Conservation (phyloP, 1,139 yeast genomes). For the Pichia sp. region DNA sequence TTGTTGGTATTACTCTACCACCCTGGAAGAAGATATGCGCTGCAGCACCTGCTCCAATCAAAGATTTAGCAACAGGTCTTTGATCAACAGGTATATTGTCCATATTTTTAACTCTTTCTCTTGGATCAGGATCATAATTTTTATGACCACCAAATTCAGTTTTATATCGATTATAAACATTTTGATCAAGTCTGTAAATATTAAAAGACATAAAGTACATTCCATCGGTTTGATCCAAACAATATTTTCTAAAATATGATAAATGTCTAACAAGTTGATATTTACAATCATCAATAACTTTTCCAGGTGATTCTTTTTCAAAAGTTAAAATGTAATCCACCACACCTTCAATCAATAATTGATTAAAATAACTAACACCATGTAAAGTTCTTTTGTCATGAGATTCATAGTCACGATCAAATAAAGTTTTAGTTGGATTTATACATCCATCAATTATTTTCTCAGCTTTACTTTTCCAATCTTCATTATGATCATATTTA, state of each 20-base stretch:
- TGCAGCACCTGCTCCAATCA: slow-evolving; percentile 63
- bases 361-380: slow-evolving; percentile 59
- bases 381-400: slow-evolving; percentile 56
- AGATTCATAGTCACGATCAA: slow-evolving; percentile 57
- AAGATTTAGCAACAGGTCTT: slow-evolving; percentile 44
- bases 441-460: slow-evolving; percentile 58
- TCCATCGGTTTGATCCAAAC: slow-evolving; percentile 55
- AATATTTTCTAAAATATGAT: slow-evolving; percentile 49
- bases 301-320: slow-evolving; percentile 41
- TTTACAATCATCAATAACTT: slow-evolving; percentile 34
- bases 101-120: slow-evolving; percentile 40
- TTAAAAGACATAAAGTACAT: slow-evolving; percentile 58
- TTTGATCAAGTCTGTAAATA: slow-evolving; percentile 49
- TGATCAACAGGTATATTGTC: slow-evolving; percentile 32
- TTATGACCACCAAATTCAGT: slow-evolving; percentile 53
- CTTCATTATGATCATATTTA: slow-evolving; percentile 44
- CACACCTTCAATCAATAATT: slow-evolving; percentile 59
- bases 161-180: slow-evolving; percentile 47
- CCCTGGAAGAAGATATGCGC: slow-evolving; percentile 67
- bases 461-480: slow-evolving; percentile 53
- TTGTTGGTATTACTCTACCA: slow-evolving; percentile 46
- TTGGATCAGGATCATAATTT: slow-evolving; percentile 45
- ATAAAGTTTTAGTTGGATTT: slow-evolving; percentile 49
- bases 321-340: slow-evolving; percentile 56
- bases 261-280: slow-evolving; percentile 46